Base-by-base conservation (phyloP, 106 monocot species). In the Acanthochlamys bracteata region DNA sequence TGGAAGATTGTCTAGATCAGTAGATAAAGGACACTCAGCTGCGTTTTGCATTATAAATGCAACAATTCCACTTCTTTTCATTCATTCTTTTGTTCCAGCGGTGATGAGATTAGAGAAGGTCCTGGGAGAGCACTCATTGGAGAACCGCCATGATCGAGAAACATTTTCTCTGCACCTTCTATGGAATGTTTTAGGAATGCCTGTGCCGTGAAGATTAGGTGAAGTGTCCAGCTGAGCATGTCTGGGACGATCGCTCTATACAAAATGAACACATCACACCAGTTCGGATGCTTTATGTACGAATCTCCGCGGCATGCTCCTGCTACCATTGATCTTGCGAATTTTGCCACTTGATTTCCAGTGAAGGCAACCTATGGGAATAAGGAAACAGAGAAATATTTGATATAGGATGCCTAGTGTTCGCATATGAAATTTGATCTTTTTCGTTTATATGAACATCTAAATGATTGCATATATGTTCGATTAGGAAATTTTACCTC, bases 231-330 rank as follows among this genome's bases (percentile, higher is more conserved):
- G 2, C 59, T 61, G 15, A 93, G 73, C 7, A 85, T 78, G 17
- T 93, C 93, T 0, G 89, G 89, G 0, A 64, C 69, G 57, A 93
- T 64, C 0, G 76, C 85, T 13, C 80, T 82, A 69, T 80, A 85
- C 4, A 93, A 33, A 17, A 83, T 78, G 49, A 93, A 85, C 23
- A 77, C 60, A 56, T 85, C 85, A 19, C 72, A 76, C 88, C 88
- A 93, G 61, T 68, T 80, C 0, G 84, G 82, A 62, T 78, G 67
- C 66, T 80, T 85, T 19, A 81, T 83, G 33, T 93, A 78, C 0
- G 78, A 45, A 11, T 85, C 83, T 24, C 93, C 93, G 15, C 79
- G 74, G 71, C 85, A 89, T 0, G 85, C 93, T 4, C 76, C 93
- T 0, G 65, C 62, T 0, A 93, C 89, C 13, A 93, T 67, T 66